A percentile compares a stretch with the other conserved stretches of the same genome.
These are phyloP conservation scores for Pythium insidiosum DNA, from an alignment of 352 stramenopile genomes.

Conservation along the genomic window DNA sequence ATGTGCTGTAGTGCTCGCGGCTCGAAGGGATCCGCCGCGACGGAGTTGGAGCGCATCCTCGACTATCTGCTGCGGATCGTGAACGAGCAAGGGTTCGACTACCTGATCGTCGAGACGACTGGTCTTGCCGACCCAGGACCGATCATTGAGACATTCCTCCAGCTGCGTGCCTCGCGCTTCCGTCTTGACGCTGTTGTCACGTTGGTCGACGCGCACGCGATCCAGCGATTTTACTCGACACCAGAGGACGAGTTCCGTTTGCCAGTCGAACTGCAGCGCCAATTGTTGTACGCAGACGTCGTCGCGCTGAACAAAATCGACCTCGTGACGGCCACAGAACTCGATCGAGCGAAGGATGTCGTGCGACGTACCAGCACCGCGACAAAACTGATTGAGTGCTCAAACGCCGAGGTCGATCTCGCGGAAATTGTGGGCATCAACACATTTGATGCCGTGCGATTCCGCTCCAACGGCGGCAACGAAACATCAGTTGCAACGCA, in stretches of 20 bases:
- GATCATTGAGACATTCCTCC: constrained; percentile 96
- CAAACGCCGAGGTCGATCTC: constrained; percentile 45
- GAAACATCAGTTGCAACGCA: constrained; percentile 17
- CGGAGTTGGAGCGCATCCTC: constrained; percentile 89
- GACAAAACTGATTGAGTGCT: constrained; percentile 28
- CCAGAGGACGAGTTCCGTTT: constrained; percentile 20
- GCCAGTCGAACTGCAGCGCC: constrained; percentile 52
- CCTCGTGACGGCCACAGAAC: constrained; percentile 25
- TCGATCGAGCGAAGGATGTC: constrained; percentile 20
- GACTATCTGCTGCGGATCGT: constrained; percentile 67
- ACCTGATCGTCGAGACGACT: constrained; percentile 96
- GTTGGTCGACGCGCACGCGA: constrained; percentile 88
- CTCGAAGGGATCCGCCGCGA: constrained; percentile 88
- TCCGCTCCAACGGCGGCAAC: constrained; percentile 13
- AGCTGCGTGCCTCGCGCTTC: constrained; percentile 85
- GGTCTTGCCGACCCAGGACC: constrained; percentile 94
- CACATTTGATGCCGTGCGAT: constrained; percentile 63
- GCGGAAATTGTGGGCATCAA: constrained; percentile 52
- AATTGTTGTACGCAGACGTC: constrained; percentile 62
- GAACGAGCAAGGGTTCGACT: constrained; percentile 89
- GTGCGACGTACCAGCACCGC: constrained; percentile 45
- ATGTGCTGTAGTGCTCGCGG: constrained; percentile 94
- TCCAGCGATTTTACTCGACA: constrained; percentile 31
- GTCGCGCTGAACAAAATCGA: constrained; percentile 73
- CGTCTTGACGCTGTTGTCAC: constrained; percentile 94